Evolutionary conservation across 805 yeast genomes (phyloP).

Genomic region (Zygoascus tannicola): DNA sequence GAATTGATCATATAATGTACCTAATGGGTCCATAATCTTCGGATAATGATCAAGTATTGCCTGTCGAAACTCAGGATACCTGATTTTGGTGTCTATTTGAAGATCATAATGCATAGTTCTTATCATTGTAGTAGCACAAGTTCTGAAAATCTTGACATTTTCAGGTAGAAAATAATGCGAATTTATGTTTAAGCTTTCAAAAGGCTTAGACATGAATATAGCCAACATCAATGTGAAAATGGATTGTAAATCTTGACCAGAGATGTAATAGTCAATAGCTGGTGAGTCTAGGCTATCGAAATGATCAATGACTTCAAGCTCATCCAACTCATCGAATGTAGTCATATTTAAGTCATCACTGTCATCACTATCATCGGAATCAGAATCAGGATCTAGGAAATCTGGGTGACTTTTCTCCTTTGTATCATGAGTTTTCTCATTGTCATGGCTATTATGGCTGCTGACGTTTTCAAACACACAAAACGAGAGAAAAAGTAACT

Average conservation of each 20-base stretch:
- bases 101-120: constrained; percentile 38
- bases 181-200: constrained; percentile 27
- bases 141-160: constrained; percentile 38
- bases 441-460: not conserved
- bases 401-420: too few relatives aligned
- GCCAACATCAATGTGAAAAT: constrained; percentile 43
- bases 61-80: constrained; percentile 15
- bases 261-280: constrained; percentile 24
- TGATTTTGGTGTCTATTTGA: constrained; percentile 6
- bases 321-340: constrained; percentile 13
- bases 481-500: constrained; percentile 42
- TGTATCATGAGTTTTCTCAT: constrained; percentile 8
- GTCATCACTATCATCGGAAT: constrained; percentile 15
- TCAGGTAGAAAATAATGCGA: constrained; percentile 18
- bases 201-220: constrained; percentile 33
- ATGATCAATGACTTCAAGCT: constrained; percentile 28
- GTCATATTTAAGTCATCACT: constrained; percentile 18
- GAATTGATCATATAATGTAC: constrained; percentile 36
- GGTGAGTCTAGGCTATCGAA: constrained; percentile 35
- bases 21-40: constrained; percentile 36
- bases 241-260: constrained; percentile 35
- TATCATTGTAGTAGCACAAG: constrained; percentile 37
- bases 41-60: constrained; percentile 26
- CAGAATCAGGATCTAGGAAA: constrained; percentile 5
- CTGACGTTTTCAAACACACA: constrained; percentile 17